Evolutionary conservation across 176 grass and related monocot species (phyloP).

Genomic region (Puya raimondii): DNA sequence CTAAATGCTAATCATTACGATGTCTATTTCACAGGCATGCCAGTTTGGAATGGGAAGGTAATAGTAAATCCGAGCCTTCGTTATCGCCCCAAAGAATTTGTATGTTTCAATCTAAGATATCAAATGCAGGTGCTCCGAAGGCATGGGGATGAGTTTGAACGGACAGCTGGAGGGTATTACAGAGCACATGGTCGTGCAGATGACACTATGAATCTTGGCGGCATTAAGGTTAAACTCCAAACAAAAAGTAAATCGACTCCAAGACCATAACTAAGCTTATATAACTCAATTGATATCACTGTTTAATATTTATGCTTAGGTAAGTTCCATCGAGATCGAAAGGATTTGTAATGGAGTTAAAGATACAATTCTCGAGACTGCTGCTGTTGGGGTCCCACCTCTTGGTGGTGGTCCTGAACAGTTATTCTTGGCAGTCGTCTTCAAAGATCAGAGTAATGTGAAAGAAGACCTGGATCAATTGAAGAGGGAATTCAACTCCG

Average conservation of each 20-base stretch:
- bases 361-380: constrained; percentile 67
- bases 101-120: not conserved
- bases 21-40: constrained; percentile 86
- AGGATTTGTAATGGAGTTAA: constrained; percentile 72
- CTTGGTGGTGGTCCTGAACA: constrained; percentile 78
- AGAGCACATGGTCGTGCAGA: constrained; percentile 83
- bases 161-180: constrained; percentile 56
- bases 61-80: not conserved
- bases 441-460: constrained; percentile 44
- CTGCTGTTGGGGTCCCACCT: constrained; percentile 80
- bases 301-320: constrained; percentile 33
- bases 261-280: not conserved
- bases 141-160: constrained; percentile 93
- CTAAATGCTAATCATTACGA: constrained; percentile 88
- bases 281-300: not conserved
- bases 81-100: not conserved
- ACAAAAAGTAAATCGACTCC: not conserved
- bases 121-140: constrained; percentile 59
- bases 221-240: constrained; percentile 65
- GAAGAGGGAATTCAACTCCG: constrained; percentile 55
- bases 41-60: constrained; percentile 66
- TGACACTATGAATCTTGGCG: constrained; percentile 97
- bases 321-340: constrained; percentile 93
- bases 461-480: constrained; percentile 47
- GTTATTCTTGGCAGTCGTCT: constrained; percentile 64